Percentiles rank a stretch among this genome's conserved stretches.
These are phyloP conservation scores for Linum usitatissimum DNA, from an alignment of 345 rosid genomes.

Conservation along the genomic window DNA sequence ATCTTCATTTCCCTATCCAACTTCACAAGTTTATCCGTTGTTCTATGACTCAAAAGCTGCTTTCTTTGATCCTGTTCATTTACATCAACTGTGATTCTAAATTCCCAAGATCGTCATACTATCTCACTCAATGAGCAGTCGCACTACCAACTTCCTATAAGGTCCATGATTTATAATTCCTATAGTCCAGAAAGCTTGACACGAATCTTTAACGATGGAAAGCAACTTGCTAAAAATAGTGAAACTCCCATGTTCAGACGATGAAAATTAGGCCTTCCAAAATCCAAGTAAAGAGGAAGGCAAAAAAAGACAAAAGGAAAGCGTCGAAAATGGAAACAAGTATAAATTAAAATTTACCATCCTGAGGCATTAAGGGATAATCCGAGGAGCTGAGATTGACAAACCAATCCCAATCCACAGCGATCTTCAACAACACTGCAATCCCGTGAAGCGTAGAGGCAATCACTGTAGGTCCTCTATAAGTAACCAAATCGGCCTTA, in stretches of 20 bases:
- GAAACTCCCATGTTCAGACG: not conserved
- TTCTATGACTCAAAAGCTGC: no score
- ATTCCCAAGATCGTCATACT: not conserved
- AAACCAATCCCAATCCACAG: conserved; percentile 92
- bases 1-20: not conserved
- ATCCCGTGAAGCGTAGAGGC: conserved; percentile 67
- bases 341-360: conserved; percentile 35
- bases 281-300: not conserved
- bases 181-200: not conserved
- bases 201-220: not conserved
- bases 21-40: no score
- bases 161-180: not conserved
- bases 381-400: conserved; percentile 70
- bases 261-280: no score
- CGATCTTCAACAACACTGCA: conserved; percentile 59
- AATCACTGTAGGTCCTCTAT: conserved; percentile 73
- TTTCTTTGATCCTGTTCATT: not conserved
- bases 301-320: not conserved
- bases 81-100: not conserved
- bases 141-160: not conserved
- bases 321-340: not conserved
- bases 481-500: conserved; percentile 64
- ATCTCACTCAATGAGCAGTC: not conserved
- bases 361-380: conserved; percentile 87
- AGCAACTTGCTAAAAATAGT: not conserved